Percentiles rank a stretch among this genome's conserved stretches.
Evolutionary conservation across 345 rosid genomes (phyloP).

Genomic region (Ricinus communis): DNA sequence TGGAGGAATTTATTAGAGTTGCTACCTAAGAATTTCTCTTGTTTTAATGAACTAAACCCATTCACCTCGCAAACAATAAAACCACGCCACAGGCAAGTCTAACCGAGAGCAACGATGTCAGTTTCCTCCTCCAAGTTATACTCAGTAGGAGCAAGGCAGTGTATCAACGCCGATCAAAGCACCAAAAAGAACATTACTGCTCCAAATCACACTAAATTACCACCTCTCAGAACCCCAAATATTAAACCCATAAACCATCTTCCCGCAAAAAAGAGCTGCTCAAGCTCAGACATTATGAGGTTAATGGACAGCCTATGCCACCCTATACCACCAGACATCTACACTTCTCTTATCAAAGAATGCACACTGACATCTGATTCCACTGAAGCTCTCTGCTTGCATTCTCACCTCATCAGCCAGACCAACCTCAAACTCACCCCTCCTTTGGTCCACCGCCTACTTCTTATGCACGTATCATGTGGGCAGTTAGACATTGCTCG

Average conservation of each 20-base stretch:
- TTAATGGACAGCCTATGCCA: constrained; percentile 52
- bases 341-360: constrained; percentile 57
- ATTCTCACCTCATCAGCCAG: constrained; percentile 34
- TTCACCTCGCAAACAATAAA: no score
- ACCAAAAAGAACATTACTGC: not conserved
- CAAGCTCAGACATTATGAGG: constrained; percentile 44
- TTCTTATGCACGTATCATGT: constrained; percentile 47
- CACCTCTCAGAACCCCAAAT: not conserved
- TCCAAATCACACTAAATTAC: not conserved
- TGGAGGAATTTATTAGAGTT: no score
- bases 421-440: constrained; percentile 33
- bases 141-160: not conserved
- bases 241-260: not conserved
- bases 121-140: not conserved
- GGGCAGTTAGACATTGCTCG: constrained; percentile 47
- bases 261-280: constrained; percentile 3
- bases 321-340: constrained; percentile 48
- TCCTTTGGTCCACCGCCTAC: constrained; percentile 44
- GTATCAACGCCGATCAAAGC: not conserved
- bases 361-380: constrained; percentile 45
- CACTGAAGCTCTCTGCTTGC: constrained; percentile 47
- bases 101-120: not conserved
- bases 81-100: no score
- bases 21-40: no score
- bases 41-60: no score